Conservation (phyloP, 495 filamentous ascomycete species). For the Lasiosphaeria ovina region DNA sequence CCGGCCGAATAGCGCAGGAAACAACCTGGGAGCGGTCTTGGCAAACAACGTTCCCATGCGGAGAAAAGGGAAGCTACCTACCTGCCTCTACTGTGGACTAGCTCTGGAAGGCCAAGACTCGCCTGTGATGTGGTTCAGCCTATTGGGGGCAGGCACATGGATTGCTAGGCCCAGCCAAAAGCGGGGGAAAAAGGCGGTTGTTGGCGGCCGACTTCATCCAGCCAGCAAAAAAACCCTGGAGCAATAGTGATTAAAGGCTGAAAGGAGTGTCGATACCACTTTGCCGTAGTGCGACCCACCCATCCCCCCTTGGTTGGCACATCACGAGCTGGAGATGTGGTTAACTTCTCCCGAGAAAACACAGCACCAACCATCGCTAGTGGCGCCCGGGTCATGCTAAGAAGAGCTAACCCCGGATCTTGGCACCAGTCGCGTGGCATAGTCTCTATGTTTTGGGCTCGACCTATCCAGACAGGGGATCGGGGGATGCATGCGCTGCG, state of each 20-base stretch:
- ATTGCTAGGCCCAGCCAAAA: not conserved
- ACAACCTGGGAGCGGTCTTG: not conserved
- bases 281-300: not conserved
- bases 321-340: not conserved
- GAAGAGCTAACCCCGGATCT: constrained; percentile 1
- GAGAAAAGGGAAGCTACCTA: not conserved
- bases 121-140: not conserved
- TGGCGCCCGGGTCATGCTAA: not conserved
- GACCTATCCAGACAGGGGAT: no score
- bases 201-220: not conserved
- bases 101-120: not conserved
- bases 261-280: not conserved
- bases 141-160: not conserved
- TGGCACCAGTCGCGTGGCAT: not conserved
- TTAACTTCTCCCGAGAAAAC: not conserved
- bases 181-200: not conserved
- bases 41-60: not conserved
- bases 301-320: not conserved
- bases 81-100: not conserved
- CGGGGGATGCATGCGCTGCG: no score
- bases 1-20: not conserved
- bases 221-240: not conserved
- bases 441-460: no score
- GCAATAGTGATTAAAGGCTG: not conserved
- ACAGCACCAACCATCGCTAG: not conserved